Percentiles rank a stretch among this genome's conserved stretches.
Conservation (phyloP, 129 eudicot species). For the Rutidosis leptorrhynchoides region DNA sequence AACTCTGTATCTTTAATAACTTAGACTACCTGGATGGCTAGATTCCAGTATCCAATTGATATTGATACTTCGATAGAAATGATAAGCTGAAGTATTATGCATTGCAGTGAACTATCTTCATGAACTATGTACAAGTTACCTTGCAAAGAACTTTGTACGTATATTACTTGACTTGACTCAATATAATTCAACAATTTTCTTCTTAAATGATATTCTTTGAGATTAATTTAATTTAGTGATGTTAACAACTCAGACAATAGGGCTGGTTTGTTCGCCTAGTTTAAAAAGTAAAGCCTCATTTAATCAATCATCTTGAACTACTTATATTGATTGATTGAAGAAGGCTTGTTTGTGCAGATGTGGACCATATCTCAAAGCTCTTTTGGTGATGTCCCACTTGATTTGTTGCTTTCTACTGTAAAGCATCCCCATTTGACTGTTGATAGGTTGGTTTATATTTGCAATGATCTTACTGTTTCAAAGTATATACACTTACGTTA, state of each 20-base stretch:
- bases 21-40: neutral
- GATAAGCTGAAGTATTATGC: constrained; percentile 42
- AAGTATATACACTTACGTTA: constrained; percentile 11
- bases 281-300: neutral
- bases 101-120: constrained; percentile 68
- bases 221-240: constrained; percentile 13
- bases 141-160: constrained; percentile 92
- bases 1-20: neutral
- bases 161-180: constrained; percentile 16
- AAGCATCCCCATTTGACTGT: constrained; percentile 69
- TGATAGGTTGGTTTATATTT: constrained; percentile 56
- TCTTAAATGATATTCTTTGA: constrained; percentile 9
- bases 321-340: constrained; percentile 8
- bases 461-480: neutral
- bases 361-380: constrained; percentile 57
- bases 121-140: constrained; percentile 59
- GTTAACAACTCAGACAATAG: neutral
- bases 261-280: neutral
- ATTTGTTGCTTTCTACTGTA: constrained; percentile 49
- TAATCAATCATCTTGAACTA: constrained; percentile 15
- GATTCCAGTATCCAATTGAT: neutral
- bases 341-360: constrained; percentile 45
- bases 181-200: neutral
- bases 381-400: constrained; percentile 48
- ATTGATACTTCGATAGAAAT: constrained; percentile 1